These are phyloP conservation scores for Eucalyptus sp. DNA, from an alignment of 345 rosid genomes.

Conservation along the genomic window DNA sequence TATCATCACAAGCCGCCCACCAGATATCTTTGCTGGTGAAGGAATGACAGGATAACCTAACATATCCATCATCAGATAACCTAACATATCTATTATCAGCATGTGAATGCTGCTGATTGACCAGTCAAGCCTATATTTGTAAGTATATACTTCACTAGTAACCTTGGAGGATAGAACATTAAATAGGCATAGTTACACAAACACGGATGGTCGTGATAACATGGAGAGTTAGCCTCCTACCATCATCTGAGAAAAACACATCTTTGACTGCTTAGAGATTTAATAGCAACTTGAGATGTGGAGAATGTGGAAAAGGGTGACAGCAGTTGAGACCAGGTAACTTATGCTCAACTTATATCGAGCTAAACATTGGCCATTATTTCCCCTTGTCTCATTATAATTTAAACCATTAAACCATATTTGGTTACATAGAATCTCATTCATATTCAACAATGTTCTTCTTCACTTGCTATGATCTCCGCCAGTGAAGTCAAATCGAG, in stretches of 20 bases:
- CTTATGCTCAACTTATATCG: background rate
- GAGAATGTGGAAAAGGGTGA: background rate
- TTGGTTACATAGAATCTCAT: background rate
- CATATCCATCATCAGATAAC: background rate
- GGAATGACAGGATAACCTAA: background rate
- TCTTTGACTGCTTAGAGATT: background rate
- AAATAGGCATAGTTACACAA: background rate
- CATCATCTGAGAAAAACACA: background rate
- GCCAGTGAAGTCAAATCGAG: background rate
- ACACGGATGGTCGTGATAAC: background rate
- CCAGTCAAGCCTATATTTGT: background rate
- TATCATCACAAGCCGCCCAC: background rate
- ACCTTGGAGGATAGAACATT: background rate
- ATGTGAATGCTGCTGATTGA: background rate
- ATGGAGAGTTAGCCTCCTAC: background rate
- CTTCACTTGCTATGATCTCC: background rate
- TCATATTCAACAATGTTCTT: background rate
- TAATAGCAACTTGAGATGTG: background rate
- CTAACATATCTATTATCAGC: background rate
- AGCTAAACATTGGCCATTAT: background rate
- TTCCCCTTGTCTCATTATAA: background rate
- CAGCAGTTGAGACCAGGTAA: background rate
- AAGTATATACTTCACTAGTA: background rate
- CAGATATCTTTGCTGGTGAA: background rate
- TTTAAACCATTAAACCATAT: background rate